Conservation (phyloP, 192 early-diverging fungal species). For the Backusella macrospora region DNA sequence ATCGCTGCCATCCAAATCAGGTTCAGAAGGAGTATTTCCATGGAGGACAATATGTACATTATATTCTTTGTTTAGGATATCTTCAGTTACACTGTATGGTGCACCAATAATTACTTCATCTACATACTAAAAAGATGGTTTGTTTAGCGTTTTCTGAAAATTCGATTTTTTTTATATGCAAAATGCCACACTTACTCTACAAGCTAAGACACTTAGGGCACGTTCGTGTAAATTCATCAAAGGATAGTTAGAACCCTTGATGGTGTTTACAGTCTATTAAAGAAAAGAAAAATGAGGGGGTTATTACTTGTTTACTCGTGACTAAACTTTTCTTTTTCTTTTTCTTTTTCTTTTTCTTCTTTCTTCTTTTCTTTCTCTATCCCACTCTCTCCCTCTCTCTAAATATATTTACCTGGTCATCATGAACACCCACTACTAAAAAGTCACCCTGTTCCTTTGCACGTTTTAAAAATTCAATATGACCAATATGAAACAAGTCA, state of each 20-base stretch:
- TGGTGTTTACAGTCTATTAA: slow-evolving; percentile 72
- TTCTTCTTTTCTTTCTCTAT: no score
- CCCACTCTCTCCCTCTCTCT: not conserved
- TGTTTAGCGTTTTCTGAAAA: no score
- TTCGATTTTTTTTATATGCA: no score
- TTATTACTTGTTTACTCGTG: no score
- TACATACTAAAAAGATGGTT: slow-evolving; percentile 77
- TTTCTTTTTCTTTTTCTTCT: no score
- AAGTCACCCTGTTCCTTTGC: slow-evolving; percentile 85
- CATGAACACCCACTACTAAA: slow-evolving; percentile 90
- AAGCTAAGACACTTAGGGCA: slow-evolving; percentile 87
- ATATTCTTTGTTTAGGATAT: slow-evolving; percentile 86
- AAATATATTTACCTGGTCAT: slow-evolving; percentile 62
- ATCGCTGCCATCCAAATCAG: slow-evolving; percentile 75
- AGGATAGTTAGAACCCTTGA: slow-evolving; percentile 87
- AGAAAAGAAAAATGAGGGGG: not conserved
- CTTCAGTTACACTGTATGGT: slow-evolving; percentile 84
- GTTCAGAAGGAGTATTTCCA: slow-evolving; percentile 65
- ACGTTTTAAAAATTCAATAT: slow-evolving; percentile 89
- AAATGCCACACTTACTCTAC: slow-evolving; percentile 68
- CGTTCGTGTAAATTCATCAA: slow-evolving; percentile 96
- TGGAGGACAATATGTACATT: slow-evolving; percentile 82
- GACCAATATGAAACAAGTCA: slow-evolving; percentile 92
- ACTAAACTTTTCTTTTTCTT: no score
- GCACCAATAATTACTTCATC: slow-evolving; percentile 94